Base-by-base conservation (phyloP, 768 basidiomycete species). In the Fomitopsis serialis region DNA sequence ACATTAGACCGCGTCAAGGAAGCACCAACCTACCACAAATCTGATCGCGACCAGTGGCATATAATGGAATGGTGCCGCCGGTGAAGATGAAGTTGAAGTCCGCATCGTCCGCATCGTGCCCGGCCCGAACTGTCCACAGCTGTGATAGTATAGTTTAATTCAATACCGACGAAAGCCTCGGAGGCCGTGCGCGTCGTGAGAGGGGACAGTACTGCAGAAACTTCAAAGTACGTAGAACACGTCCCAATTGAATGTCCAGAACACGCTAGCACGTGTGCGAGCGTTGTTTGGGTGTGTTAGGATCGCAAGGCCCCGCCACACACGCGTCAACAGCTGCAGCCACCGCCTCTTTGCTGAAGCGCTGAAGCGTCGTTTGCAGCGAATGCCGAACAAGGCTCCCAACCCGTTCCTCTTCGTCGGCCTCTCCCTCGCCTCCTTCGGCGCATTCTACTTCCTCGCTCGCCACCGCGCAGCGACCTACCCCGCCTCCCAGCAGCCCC, bases 391-490 rank as follows among this genome's bases (percentile, higher is more conserved):
- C 59, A 69, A 66, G 58, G 68, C 64, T 42, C 88, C 87, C 13
- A 87, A 85, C 71, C 87, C 87, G 34, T 69, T 79, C 65, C 66
- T 83, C 54, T 73, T 89, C 56, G 65, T 81, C 54, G 82, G 73
- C 25, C 70, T 91, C 54, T 73, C 78, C 42, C 60, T 77, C 42
- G 68, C 74, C 37, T 82, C 86, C 42, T 82, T 81, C 63, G 78
- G 69, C 34, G 67, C 76, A 0, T 90, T 88, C 66, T 79, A 72
- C 63, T 63, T 69, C 53, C 70, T 87, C 59, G 66, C 81, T 37
- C 80, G 80, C 61, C 69, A 70, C 61, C 75, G 85, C 62, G 82
- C 84, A 63, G 62, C 70, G 53, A 77, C 76, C 1, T 64, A 77
- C 55, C 85, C 88, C 17, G 82, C 84, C 3, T 85, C 85, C 8